Evolutionary conservation across 495 filamentous ascomycete species (phyloP), one percentile per base, ranked within the genome.

Genomic region (Recurvomyces mirabilis): DNA sequence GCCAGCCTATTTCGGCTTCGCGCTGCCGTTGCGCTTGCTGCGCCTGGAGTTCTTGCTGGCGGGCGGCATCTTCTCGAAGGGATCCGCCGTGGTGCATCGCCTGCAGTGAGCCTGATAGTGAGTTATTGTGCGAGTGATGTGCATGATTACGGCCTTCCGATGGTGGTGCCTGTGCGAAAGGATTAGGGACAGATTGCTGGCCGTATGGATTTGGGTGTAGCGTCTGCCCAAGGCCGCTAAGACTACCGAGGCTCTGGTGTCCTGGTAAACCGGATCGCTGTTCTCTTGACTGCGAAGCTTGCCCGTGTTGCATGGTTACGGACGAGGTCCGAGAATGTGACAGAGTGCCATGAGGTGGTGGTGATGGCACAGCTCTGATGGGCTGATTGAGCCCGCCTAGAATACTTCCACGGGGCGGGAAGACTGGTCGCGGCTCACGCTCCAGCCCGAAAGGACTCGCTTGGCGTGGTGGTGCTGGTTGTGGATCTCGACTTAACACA

Each of bases 191-290:
- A 3, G 29, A 22, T 34, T 51, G 46, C 23, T 54, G 47, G 23
- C 45, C 40, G 49, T 59, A 45, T 23, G 59, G 42, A 33, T 46
- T 55, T 17, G 43, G 12, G 14, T 52, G 49, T 23, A 54, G 35
- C 14, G 40, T 12, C 17, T 31, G 44, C 3, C 39, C 41, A 10
- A 38, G 35, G 26, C 46, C 44, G n/a, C n/a, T n/a, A n/a, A 21
- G 51, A 45, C 5, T 51, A 38, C 18, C 38, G 32, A 15, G 21
- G n/a, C n/a, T n/a, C n/a, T n/a, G n/a, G n/a, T n/a, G n/a, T n/a
- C n/a, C n/a, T n/a, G n/a, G n/a, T n/a, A n/a, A n/a, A n/a, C n/a
- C n/a, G n/a, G n/a, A n/a, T n/a, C n/a, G n/a, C n/a, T n/a, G n/a
- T n/a, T n/a, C n/a, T n/a, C n/a, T n/a, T n/a, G n/a, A n/a, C n/a